These are phyloP conservation scores for Dorcoceras hygrometricum DNA, from an alignment of 257 asterid genomes.

Conservation along the genomic window DNA sequence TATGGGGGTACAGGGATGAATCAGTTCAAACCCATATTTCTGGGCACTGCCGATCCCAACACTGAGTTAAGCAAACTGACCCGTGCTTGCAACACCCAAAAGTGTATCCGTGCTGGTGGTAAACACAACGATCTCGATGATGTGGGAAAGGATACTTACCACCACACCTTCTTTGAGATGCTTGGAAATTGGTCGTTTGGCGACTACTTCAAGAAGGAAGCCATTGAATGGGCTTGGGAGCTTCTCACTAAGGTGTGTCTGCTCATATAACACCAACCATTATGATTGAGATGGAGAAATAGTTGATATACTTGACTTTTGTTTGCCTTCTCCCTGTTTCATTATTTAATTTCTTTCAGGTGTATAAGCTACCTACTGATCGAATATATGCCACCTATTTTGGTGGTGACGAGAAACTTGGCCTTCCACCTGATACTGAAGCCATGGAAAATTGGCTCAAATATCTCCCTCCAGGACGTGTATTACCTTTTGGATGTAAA, in stretches of 20 bases:
- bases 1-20: conserved; percentile 70
- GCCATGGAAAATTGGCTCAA: conserved; percentile 86
- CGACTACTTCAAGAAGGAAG: conserved; percentile 84
- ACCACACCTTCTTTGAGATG: conserved; percentile 99
- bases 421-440: conserved; percentile 86
- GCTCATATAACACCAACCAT: conserved; percentile 3
- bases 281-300: background rate
- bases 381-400: conserved; percentile 91
- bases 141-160: conserved; percentile 98
- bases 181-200: conserved; percentile 99
- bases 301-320: background rate
- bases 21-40: conserved; percentile 91
- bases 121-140: conserved; percentile 97
- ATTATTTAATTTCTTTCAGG: conserved; percentile 36
- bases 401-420: conserved; percentile 88
- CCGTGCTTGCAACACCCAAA: conserved; percentile 97
- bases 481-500: conserved; percentile 89
- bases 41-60: conserved; percentile 90
- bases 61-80: conserved; percentile 75
- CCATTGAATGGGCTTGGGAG: conserved; percentile 95
- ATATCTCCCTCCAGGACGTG: conserved; percentile 69
- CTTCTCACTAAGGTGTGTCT: conserved; percentile 74
- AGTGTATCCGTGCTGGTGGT: conserved; percentile 98
- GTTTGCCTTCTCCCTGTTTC: conserved; percentile 12
- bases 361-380: conserved; percentile 60